Evolutionary conservation across 208 protist genomes (phyloP), one percentile per base, ranked within the genome.

Genomic region (Leishmania guyanensis): DNA sequence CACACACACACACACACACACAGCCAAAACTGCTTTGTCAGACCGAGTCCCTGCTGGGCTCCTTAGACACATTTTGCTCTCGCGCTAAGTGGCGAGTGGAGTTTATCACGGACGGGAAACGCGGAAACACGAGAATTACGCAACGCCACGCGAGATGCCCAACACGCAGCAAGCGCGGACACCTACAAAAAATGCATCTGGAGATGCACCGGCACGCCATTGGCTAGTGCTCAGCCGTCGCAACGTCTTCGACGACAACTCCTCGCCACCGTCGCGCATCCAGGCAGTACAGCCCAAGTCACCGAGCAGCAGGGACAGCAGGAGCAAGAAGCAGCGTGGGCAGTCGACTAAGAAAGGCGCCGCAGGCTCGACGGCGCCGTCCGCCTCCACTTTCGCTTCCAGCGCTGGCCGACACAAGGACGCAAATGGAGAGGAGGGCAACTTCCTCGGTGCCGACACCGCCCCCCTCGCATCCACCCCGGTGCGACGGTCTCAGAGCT

Each of bases 111-210:
- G 68, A 48, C 43, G 26, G 26, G 14, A 6, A n/a, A 26, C 50
- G 33, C 10, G 16, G 50, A 65, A 54, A 65, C 36, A 10, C 43
- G 46, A 53, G 2, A 22, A 56, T 43, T 43, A n/a, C 33, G 51
- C 50, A 8, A 12, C 0, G 6, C 17, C 20, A 66, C 54, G 48
- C 16, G 22, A 17, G 3, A 83, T 83, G 74, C 48, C 80, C 1
- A 58, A 54, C 54, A 83, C 43, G 0, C 80, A 36, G 33, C 74
- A 83, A 14, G 80, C 74, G 16, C 65, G 62, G 36, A 79, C 72
- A 12, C 72, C 72, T 26, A 76, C 39, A 29, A 83, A 60, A 66
- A 56, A 50, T 20, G 56, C 65, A 9, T 4, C 62, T 16, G 80
- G 60, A 9, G 29, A 43, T 3, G 73, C 70, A 46, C 65, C 80